These are phyloP conservation scores for Erysimum cheiranthoides DNA, from an alignment of 345 rosid genomes.

Conservation along the genomic window DNA sequence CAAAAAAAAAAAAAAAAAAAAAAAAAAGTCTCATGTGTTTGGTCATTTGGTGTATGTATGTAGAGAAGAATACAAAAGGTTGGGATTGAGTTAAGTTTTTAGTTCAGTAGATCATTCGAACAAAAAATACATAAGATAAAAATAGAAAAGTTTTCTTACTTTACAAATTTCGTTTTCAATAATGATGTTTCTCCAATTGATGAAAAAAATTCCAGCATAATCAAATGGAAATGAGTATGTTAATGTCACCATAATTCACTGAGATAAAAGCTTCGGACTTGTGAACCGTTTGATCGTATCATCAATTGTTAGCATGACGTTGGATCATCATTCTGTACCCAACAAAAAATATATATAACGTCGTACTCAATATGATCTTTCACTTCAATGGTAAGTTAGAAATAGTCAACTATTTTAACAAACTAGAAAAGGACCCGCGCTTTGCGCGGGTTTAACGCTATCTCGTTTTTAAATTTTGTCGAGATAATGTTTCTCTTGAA, in stretches of 20 bases:
- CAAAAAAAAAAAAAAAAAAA: too few species aligned
- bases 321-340: slow-evolving; percentile 31
- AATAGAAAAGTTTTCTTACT: not conserved
- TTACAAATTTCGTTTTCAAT: not conserved
- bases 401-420: slow-evolving; percentile 4
- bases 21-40: not conserved
- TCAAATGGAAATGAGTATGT: not conserved
- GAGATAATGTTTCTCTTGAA: too few species aligned
- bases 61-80: not conserved
- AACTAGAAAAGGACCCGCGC: too few species aligned
- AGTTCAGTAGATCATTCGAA: not conserved
- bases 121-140: not conserved
- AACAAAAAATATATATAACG: not conserved
- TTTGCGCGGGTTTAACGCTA: too few species aligned
- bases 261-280: slow-evolving; percentile 26
- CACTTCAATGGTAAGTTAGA: slow-evolving; percentile 6
- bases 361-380: slow-evolving; percentile 6
- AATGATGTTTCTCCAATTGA: not conserved
- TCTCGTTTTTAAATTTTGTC: too few species aligned
- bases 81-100: not conserved
- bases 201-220: not conserved
- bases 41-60: too few species aligned
- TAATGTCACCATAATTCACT: not conserved
- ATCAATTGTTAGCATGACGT: slow-evolving; percentile 28
- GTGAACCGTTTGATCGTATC: slow-evolving; percentile 21